Conservation (phyloP, 2,329 filamentous ascomycete genomes). For the Trichoderma sp. region DNA sequence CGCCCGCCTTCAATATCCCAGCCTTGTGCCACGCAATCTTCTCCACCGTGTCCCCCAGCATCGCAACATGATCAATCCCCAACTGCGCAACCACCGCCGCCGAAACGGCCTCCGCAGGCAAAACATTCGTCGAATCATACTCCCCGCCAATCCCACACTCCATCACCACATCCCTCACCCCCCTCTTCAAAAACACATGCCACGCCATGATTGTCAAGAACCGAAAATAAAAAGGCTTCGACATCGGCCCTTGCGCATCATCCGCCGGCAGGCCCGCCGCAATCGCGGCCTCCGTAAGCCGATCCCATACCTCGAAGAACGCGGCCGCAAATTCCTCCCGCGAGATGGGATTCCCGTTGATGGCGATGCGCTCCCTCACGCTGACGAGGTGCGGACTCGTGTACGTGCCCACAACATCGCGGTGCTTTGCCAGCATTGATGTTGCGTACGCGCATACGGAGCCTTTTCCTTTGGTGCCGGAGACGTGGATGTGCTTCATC, state of each 20-base stretch:
- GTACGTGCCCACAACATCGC: constrained; percentile 67
- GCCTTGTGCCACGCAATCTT: constrained; percentile 91
- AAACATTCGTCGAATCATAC: constrained; percentile 87
- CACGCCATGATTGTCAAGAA: constrained; percentile 88
- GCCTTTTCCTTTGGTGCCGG: constrained; percentile 93
- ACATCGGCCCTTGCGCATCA: constrained; percentile 55
- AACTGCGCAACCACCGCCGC: constrained; percentile 76
- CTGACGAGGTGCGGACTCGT: constrained; percentile 84
- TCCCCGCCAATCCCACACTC: constrained; percentile 96
- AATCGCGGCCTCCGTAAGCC: constrained; percentile 47
- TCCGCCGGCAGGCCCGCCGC: constrained; percentile 42
- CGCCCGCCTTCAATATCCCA: constrained; percentile 75
- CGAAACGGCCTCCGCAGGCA: constrained; percentile 64
- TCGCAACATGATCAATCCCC: constrained; percentile 80
- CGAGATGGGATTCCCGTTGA: constrained; percentile 71
- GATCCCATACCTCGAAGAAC: constrained; percentile 84
- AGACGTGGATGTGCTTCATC: constrained; percentile 72
- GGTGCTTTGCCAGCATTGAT: constrained; percentile 64
- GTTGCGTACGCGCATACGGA: constrained; percentile 84
- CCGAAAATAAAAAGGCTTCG: constrained; percentile 90
- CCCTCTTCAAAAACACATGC: constrained; percentile 76
- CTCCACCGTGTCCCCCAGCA: constrained; percentile 77
- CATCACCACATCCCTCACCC: constrained; percentile 76
- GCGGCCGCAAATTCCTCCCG: constrained; percentile 71
- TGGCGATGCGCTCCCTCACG: constrained; percentile 80